A percentile compares a stretch with the other conserved stretches of the same genome.
Conservation (phyloP, 2,329 filamentous ascomycete species). For the Cadophora sp. region DNA sequence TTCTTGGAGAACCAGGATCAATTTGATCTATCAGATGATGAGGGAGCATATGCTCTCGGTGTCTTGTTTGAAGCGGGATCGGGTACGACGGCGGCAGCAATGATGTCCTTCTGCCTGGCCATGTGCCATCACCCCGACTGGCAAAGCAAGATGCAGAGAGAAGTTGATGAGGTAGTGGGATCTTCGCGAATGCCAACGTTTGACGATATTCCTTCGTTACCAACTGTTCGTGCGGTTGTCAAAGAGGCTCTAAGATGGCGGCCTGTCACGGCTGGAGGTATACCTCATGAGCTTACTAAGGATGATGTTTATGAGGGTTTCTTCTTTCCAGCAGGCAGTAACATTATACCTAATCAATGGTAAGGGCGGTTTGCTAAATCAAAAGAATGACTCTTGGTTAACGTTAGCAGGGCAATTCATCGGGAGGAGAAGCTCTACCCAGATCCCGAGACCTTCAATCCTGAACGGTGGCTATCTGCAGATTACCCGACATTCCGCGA, state of each 20-base stretch:
- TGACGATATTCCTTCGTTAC: conserved; percentile 51
- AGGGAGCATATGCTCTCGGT: no score
- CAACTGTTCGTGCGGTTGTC: conserved; percentile 52
- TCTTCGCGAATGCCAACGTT: conserved; percentile 52
- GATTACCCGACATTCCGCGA: conserved; percentile 49
- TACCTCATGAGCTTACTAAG: conserved; percentile 58
- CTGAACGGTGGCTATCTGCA: conserved; percentile 50
- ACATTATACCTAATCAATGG: conserved; percentile 53
- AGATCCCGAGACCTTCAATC: conserved; percentile 52
- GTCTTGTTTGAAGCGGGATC: no score
- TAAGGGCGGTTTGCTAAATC: conserved; percentile 29
- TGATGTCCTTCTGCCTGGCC: no score
- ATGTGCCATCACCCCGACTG: no score
- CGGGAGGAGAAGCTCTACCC: conserved; percentile 47
- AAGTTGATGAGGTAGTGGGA: conserved; percentile 53
- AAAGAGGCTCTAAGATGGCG: conserved; percentile 54
- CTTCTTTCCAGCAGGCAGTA: conserved; percentile 34
- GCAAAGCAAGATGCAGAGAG: no score
- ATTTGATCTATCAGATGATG: no score
- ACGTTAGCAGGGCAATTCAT: conserved; percentile 11
- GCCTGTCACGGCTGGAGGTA: conserved; percentile 54
- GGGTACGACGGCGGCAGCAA: no score
- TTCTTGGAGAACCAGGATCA: no score
- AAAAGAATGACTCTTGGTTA: neutral
- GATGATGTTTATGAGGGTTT: conserved; percentile 57